Evolutionary conservation across 352 stramenopile species (phyloP), one percentile per base, ranked within the genome.

Genomic region (Globisporangium middletonii): DNA sequence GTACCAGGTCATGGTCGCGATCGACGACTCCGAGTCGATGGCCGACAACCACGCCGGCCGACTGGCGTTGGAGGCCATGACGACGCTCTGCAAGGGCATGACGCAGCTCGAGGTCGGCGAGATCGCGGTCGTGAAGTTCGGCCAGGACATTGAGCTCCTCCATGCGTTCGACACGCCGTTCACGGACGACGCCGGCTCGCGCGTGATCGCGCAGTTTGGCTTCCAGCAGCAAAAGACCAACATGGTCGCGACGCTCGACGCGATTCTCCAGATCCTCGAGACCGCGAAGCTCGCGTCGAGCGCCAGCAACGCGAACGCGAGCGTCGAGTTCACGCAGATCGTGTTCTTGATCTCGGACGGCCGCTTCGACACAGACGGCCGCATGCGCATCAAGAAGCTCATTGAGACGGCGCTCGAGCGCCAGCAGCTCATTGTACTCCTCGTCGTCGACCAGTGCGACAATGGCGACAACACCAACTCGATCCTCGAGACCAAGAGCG

Each of bases 1-100:
- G 64, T 99, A 99, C 73, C 91, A 99, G 69, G 91, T 99, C 15
- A 92, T 99, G 73, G 73, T 99, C 38, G 97, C 96, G 4, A 98
- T 99, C 46, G 98, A 99, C 74, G 94, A 99, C 77, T 99, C 97
- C 6, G 91, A 98, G 73, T 99, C 96, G 19, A 99, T 99, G 98
- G 82, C 88, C 26, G 97, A 99, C 70, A 98, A 96, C 65, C 86
- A 97, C 51, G 94, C 96, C 9, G 96, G 94, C 18, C 92, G 96
- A 16, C 83, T 99, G 69, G 97, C 97, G 18, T 78, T 99, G 2
- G 83, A 96, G 60, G 96, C 97, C 23, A 87, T 99, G 72, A 89
- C 97, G 38, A 98, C 96, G 19, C 72, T 99, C 33, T 97, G 95
- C 54, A 98, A 98, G 65, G 97, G 92, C 12, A 96, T 99, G 75